Base-by-base conservation (phyloP, 208 protist species). In the Hexamita inflata region DNA sequence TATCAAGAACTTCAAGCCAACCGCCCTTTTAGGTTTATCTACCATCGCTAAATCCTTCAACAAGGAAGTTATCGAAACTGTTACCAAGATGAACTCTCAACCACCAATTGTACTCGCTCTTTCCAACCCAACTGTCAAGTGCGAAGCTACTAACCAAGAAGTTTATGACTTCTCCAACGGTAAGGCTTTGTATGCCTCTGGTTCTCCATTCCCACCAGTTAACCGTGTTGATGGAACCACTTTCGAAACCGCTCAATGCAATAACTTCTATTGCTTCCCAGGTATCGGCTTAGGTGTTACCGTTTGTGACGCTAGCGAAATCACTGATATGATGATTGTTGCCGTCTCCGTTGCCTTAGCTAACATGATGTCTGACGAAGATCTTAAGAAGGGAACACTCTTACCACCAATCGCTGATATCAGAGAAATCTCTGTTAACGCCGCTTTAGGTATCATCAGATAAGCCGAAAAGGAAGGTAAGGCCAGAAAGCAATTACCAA, bases 181-280 rank as follows among this genome's bases (percentile, higher is more conserved):
- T 15, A 26, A n/a, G 0, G 59, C 53, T 39, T 68, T 86, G 15
- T 86, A 80, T 75, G 79, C 83, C 39, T 81, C 79, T 65, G 83
- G 83, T 26, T 80, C 66, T 60, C 83, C 83, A 19, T 81, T 82
- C 9, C 68, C 45, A 34, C 39, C 19, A 1, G 74, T 80, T 35
- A 49, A 29, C 1, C 49, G 53, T 32, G 9, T 42, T 0, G 70
- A 80, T 9, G 81, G 81, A 24, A 68, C 26, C 7, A 79, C 9
- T 15, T 30, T 77, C 39, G 42, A 65, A 4, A 26, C 42, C 38
- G 53, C 39, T 34, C 78, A 86, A 73, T 80, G 74, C 26, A 86
- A 86, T 57, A 86, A 86, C 79, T 58, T 83, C 58, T 86, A 85
- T 73, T 77, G 81, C 30, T 86, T 86, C 81, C 83, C 83, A 15